Percentiles rank a stretch among this genome's conserved stretches.
These are phyloP conservation scores for Russula brevipes DNA, from an alignment of 768 basidiomycete species.

Conservation along the genomic window DNA sequence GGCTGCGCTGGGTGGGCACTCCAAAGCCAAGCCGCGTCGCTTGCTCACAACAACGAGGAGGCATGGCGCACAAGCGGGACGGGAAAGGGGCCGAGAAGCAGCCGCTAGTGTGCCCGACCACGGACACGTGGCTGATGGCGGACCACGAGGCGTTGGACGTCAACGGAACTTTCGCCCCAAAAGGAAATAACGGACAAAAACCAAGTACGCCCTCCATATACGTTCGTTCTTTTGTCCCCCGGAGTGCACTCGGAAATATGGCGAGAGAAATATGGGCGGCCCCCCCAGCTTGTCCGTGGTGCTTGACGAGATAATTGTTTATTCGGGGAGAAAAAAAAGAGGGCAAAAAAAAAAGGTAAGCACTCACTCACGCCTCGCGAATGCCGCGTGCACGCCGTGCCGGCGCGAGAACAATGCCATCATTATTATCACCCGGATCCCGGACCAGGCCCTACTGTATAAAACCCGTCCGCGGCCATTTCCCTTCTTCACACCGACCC, in stretches of 20 bases:
- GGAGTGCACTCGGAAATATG: not conserved
- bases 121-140: constrained; percentile 21
- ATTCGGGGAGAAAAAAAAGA: not conserved
- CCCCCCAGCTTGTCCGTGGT: not conserved
- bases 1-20: not conserved
- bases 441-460: not conserved
- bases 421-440: constrained; percentile 2
- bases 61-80: not conserved
- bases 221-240: not conserved
- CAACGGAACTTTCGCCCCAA: not conserved
- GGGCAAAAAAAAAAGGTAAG: not conserved
- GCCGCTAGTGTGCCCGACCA: not conserved
- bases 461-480: constrained; percentile 13
- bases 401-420: constrained; percentile 13
- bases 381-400: constrained; percentile 9
- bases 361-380: constrained; percentile 5
- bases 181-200: not conserved
- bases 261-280: not conserved
- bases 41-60: not conserved
- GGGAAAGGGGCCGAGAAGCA: not conserved
- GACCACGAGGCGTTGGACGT: constrained; percentile 15
- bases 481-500: not conserved
- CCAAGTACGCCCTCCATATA: not conserved
- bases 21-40: not conserved
- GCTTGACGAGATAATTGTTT: too few species aligned